Conservation (phyloP, 1,284 basidiomycete species). For the Mycena citricolor region DNA sequence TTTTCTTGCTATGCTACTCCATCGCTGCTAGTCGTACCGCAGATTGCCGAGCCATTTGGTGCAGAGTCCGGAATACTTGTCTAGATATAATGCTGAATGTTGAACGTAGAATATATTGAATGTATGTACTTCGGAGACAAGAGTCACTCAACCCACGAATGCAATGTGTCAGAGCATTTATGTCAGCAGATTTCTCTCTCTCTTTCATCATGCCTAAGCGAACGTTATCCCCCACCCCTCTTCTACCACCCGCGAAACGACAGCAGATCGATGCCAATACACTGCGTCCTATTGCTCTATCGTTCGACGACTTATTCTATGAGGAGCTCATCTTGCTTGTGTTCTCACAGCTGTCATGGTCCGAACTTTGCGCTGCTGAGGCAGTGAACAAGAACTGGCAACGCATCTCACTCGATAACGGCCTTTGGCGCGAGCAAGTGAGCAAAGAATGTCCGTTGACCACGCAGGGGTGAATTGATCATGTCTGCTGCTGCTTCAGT, state of each 20-base stretch:
- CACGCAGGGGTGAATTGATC: too few relatives aligned
- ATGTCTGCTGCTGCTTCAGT: too few relatives aligned
- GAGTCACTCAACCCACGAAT: too few relatives aligned
- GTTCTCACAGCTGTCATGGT: slow-evolving; percentile 66
- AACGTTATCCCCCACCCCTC: slow-evolving; percentile 43
- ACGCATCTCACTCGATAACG: slow-evolving; percentile 54
- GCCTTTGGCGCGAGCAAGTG: slow-evolving; percentile 58
- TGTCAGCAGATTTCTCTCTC: not conserved
- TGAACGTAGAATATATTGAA: too few relatives aligned
- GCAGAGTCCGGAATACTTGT: too few relatives aligned
- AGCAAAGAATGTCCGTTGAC: too few relatives aligned
- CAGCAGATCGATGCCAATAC: slow-evolving; percentile 34
- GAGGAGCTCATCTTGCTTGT: slow-evolving; percentile 75
- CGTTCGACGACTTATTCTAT: slow-evolving; percentile 60
- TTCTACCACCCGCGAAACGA: slow-evolving; percentile 62
- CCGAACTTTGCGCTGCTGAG: slow-evolving; percentile 66
- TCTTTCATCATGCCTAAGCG: slow-evolving; percentile 53
- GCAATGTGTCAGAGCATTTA: too few relatives aligned
- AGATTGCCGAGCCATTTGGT: too few relatives aligned
- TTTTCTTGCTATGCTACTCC: too few relatives aligned
- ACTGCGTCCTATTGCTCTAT: slow-evolving; percentile 25
- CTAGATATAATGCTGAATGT: too few relatives aligned
- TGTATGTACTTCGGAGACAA: too few relatives aligned
- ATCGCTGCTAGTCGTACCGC: too few relatives aligned
- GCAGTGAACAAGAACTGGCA: slow-evolving; percentile 65